Base-by-base conservation (phyloP, 257 asterid species). In the Salvia miltiorrhiza region DNA sequence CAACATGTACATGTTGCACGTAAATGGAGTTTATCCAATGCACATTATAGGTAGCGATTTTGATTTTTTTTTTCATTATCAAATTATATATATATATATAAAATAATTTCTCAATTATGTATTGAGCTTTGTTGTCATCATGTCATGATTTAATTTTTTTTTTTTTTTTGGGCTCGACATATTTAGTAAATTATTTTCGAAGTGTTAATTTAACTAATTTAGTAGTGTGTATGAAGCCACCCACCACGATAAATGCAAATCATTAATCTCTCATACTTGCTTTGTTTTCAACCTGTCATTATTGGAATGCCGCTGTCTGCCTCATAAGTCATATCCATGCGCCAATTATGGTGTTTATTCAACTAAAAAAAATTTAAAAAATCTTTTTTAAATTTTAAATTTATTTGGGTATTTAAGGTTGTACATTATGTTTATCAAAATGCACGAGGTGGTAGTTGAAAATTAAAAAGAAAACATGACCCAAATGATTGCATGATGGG, bases 181-280 rank as follows among this genome's bases (percentile, higher is more conserved):
- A 19, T 3, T 17, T 9, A 3, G 21, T 47, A 54, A n/a, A n/a
- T n/a, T n/a, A n/a, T n/a, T n/a, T n/a, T n/a, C n/a, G n/a, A 55
- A 16, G 3, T 45, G 1, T 19, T 12, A 63, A 43, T 28, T 4
- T 20, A 56, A 32, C 55, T 73, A 33, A 47, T 47, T 44, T 47
- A n/a, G 64, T 50, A 69, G 72, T 75, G 44, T 30, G 56, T 44
- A 44, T 53, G 75, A 75, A 75, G 79, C 9, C 56, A 75, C 10
- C 53, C 33, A 47, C 63, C 49, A 54, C 67, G 44, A 75, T 75
- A 63, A 75, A 17, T 68, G 79, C 70, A 53, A 75, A 75, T 75
- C 48, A 69, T 69, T 50, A 48, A 33, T 16, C 47, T 67, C 71
- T 74, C 71, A 59, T 63, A 67, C 59, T 58, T 40, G 26, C 33